These are phyloP conservation scores for Grosmannia clavigera DNA, from an alignment of 2,329 filamentous ascomycete genomes.

Conservation along the genomic window DNA sequence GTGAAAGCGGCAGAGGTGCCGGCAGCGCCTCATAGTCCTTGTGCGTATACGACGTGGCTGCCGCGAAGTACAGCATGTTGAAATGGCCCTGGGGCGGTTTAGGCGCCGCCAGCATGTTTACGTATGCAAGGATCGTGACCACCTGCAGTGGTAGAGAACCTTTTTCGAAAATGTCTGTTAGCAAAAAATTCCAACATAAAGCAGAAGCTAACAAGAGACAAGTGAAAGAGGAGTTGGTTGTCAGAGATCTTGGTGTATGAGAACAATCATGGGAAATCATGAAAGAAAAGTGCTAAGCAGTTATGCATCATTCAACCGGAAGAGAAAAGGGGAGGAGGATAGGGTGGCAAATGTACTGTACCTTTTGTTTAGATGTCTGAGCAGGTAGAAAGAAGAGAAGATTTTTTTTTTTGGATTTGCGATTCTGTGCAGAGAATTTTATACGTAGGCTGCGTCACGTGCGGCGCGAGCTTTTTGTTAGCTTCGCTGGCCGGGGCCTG, in stretches of 20 bases:
- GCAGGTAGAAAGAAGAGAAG: background rate
- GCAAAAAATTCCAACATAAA: background rate
- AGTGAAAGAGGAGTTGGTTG: background rate
- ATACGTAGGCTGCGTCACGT: background rate
- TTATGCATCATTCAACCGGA: constrained; percentile 3
- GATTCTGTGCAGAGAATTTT: background rate
- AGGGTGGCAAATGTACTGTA: background rate
- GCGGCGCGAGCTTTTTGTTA: background rate
- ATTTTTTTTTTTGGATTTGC: constrained; percentile 1
- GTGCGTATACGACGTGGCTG: constrained; percentile 57
- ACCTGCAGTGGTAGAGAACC: background rate
- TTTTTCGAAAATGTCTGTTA: background rate
- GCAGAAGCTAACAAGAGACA: background rate
- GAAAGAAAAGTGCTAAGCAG: background rate
- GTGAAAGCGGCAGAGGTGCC: constrained; percentile 50
- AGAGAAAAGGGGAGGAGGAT: background rate
- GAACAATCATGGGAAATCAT: constrained; percentile 6
- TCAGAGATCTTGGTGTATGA: constrained; percentile 9
- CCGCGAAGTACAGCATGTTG: constrained; percentile 71
- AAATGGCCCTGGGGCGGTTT: constrained; percentile 54
- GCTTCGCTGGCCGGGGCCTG: background rate
- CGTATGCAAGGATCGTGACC: background rate
- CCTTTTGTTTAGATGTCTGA: constrained; percentile 1
- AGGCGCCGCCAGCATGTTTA: constrained; percentile 20
- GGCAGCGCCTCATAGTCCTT: constrained; percentile 52